Evolutionary conservation across 768 basidiomycete species (phyloP).

Genomic region (Sarcodon aspratus): DNA sequence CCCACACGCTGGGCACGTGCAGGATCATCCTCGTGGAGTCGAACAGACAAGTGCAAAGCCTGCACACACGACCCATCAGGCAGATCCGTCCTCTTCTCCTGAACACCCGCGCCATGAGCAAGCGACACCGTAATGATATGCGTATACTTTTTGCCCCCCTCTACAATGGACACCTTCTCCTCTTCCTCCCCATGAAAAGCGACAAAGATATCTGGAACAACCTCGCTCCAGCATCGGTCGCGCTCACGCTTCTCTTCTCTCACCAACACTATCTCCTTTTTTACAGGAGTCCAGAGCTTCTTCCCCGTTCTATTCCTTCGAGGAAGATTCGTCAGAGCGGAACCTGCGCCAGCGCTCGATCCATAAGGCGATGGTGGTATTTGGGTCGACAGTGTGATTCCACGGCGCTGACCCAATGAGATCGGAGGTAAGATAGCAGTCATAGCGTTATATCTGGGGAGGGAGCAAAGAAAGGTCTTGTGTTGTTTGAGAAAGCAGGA

Average conservation of each 20-base stretch:
- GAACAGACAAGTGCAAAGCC: not conserved
- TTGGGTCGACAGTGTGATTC: too few relatives aligned
- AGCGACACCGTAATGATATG: slow-evolving; percentile 3
- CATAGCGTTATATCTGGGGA: too few relatives aligned
- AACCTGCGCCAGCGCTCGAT: too few relatives aligned
- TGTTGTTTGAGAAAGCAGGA: too few relatives aligned
- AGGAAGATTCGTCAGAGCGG: too few relatives aligned
- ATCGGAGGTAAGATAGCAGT: too few relatives aligned
- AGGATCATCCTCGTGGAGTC: not conserved
- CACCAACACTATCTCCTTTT: not conserved
- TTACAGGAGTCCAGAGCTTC: too few relatives aligned
- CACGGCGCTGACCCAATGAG: too few relatives aligned
- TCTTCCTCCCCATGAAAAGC: not conserved
- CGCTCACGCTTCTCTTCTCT: not conserved
- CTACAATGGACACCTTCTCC: not conserved
- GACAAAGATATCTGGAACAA: slow-evolving; percentile 1
- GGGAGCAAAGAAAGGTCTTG: too few relatives aligned
- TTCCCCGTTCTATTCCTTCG: too few relatives aligned
- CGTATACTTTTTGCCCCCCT: not conserved
- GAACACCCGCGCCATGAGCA: not conserved
- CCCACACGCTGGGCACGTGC: not conserved
- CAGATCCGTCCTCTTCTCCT: not conserved
- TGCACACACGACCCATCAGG: not conserved
- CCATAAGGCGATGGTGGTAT: too few relatives aligned
- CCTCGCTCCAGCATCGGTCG: not conserved